Conservation (phyloP, 805 yeast genomes). For the Zygotorulaspora florentina region DNA sequence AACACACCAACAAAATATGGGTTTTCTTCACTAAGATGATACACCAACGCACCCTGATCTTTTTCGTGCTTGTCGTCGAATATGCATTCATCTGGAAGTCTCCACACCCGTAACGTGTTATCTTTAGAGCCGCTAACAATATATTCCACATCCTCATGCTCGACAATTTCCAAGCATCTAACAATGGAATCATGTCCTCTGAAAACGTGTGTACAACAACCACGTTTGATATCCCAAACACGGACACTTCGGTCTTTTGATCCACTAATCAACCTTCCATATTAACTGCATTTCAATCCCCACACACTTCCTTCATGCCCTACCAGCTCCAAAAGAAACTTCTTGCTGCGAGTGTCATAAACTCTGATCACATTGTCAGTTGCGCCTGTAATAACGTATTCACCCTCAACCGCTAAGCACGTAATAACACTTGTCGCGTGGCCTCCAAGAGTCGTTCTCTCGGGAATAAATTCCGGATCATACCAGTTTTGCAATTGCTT, state of each 20-base stretch:
- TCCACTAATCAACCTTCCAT: conserved; percentile 72
- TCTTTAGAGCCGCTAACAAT: conserved; percentile 89
- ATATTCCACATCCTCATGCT: conserved; percentile 62
- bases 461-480: conserved; percentile 65
- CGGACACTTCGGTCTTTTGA: conserved; percentile 92
- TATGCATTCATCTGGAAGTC: conserved; percentile 49
- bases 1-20: conserved; percentile 68
- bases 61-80: conserved; percentile 47
- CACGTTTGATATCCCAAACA: conserved; percentile 84
- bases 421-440: conserved; percentile 83
- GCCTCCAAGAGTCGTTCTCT: conserved; percentile 58
- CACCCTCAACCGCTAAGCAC: conserved; percentile 88
- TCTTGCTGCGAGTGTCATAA: conserved; percentile 72
- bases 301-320: conserved; percentile 99
- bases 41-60: conserved; percentile 26
- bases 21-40: conserved; percentile 36
- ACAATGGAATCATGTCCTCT: conserved; percentile 91
- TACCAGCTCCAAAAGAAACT: conserved; percentile 52
- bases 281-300: conserved; percentile 90
- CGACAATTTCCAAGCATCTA: conserved; percentile 81
- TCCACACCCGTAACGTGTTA: conserved; percentile 78
- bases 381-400: conserved; percentile 86
- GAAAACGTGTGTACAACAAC: conserved; percentile 85
- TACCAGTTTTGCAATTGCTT: conserved; percentile 72
- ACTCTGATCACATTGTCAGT: conserved; percentile 81